Evolutionary conservation across 495 filamentous ascomycete species (phyloP), one percentile per base, ranked within the genome.

Genomic region (Evernia prunastri): DNA sequence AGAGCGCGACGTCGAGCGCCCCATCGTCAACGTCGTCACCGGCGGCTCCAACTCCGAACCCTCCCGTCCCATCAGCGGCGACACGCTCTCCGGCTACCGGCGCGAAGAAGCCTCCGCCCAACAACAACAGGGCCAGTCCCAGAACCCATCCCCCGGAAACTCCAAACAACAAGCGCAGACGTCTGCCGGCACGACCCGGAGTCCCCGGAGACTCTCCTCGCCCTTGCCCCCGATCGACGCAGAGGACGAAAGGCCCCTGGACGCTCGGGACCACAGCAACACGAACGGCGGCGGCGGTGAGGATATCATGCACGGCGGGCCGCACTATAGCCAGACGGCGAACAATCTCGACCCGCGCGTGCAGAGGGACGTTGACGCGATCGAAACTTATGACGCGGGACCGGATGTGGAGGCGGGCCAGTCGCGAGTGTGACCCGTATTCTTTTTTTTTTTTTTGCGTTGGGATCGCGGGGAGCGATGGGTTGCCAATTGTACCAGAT

Each of bases 281-380:
- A 54, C 10, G 15, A 33, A 54, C 51, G 51, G 29, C 15, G 29
- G 33, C 3, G 8, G 27, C 27, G 51, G 27, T 10, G 49, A 66
- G 10, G 64, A 66, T 18, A 63, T 51, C 25, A 35, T 66, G 15
- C 64, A 66, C 49, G 73, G 75, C 25, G 78, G 78, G 25, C 75
- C 76, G 35, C 77, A 80, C 56, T 27, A 72, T 47, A 76, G 73
- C 65, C 76, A 80, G 67, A 39, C 77, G 7, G 73, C 64, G 33
- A 79, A 80, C 70, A 71, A 72, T 67, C 65, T 69, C 29, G 82
- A 85, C 66, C 82, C 82, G 31, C 75, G 78, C 23, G 73, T 81
- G 23, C 56, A 37, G 9, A 43, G 20, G n/a, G 58, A 61, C 5
- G 15, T 23, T 31, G 37, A 43, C 18, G 35, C 45, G 2, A 25